Conservation (phyloP, 2,329 filamentous ascomycete genomes). For the Venturia aucupariae region DNA sequence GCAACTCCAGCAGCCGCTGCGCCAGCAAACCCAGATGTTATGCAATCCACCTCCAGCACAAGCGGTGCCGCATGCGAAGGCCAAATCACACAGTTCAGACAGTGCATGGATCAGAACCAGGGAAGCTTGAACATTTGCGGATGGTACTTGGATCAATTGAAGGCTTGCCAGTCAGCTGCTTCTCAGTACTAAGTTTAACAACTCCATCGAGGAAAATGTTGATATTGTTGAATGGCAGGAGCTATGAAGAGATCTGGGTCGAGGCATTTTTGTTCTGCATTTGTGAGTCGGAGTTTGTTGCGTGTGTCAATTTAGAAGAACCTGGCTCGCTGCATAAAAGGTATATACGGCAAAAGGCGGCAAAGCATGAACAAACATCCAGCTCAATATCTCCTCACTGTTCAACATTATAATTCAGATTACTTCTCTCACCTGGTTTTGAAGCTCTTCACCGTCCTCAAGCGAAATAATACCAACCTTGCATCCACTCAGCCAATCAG, state of each 20-base stretch:
- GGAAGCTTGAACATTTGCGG: constrained; percentile 94
- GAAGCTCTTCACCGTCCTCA: not conserved
- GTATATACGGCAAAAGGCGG: not conserved
- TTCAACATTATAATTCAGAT: too few species aligned
- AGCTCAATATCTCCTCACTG: not conserved
- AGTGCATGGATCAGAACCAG: constrained; percentile 87
- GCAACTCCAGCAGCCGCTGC: constrained; percentile 40
- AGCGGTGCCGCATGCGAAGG: constrained; percentile 51
- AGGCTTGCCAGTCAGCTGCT: constrained; percentile 41
- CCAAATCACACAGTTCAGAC: constrained; percentile 78
- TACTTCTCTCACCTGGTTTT: too few species aligned
- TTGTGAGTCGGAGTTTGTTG: not conserved
- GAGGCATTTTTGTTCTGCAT: not conserved
- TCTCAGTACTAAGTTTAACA: constrained; percentile 39
- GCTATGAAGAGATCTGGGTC: not conserved
- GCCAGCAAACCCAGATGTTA: constrained; percentile 20
- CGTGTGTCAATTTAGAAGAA: not conserved
- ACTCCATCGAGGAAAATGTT: not conserved
- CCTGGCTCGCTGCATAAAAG: not conserved
- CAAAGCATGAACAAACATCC: not conserved
- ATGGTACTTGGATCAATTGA: constrained; percentile 95
- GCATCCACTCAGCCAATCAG: not conserved
- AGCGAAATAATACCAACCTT: too few species aligned
- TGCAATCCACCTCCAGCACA: constrained; percentile 16
- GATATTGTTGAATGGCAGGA: not conserved